These are phyloP conservation scores for Tranzscheliella williamsii DNA, from an alignment of 1,284 basidiomycete genomes.

Conservation along the genomic window DNA sequence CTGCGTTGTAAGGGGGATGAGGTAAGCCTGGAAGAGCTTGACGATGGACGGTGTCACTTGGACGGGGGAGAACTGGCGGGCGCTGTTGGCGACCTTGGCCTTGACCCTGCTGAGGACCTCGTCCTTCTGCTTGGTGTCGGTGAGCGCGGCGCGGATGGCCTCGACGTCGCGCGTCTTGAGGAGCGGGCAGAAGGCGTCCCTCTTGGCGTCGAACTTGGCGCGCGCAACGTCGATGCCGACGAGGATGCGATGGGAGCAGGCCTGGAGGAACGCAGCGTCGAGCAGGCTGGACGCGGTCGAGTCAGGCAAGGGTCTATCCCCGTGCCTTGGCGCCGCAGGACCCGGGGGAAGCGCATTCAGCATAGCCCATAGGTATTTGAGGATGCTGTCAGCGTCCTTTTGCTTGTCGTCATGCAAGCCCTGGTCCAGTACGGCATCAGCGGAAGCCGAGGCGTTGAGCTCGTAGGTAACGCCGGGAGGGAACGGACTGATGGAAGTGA, in stretches of 20 bases:
- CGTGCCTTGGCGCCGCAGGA: too few species aligned
- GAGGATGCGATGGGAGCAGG: conserved; percentile 2
- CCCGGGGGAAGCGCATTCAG: too few species aligned
- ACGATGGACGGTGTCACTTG: conserved; percentile 1
- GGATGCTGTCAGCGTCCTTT: too few species aligned
- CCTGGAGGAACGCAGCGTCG: conserved; percentile 2
- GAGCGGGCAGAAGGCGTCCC: conserved; percentile 1
- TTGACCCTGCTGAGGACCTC: conserved; percentile 4
- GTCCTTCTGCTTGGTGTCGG: conserved; percentile 5
- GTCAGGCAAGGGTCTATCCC: conserved; percentile 2
- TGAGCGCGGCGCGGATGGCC: neutral
- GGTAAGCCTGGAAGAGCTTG: conserved; percentile 24
- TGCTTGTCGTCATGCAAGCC: too few species aligned
- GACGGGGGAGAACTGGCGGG: conserved; percentile 1
- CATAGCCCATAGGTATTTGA: too few species aligned
- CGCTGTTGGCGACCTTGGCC: conserved; percentile 6
- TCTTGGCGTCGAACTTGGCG: conserved; percentile 6
- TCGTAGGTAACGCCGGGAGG: neutral
- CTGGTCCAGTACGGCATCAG: too few species aligned
- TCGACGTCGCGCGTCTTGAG: neutral
- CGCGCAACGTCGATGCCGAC: conserved; percentile 6
- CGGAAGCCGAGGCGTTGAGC: neutral
- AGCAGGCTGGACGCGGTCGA: neutral
- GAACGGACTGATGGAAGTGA: neutral
- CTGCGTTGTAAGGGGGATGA: conserved; percentile 20